Evolutionary conservation across 2,329 filamentous ascomycete species (phyloP).

Genomic region (Colletotrichum scovillei): DNA sequence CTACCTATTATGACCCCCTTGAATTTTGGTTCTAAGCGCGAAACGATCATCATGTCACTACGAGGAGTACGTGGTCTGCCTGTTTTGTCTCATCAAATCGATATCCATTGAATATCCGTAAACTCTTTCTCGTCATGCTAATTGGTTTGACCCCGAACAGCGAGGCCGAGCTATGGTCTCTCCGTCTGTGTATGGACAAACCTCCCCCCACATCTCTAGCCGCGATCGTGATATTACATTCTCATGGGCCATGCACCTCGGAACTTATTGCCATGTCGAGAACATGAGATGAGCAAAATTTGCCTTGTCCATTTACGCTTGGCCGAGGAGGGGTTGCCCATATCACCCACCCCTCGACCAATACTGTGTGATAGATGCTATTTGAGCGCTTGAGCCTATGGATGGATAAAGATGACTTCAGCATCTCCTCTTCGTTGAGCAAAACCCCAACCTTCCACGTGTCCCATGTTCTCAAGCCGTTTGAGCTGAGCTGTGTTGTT

Average conservation of each 20-base stretch:
- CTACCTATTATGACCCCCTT: neutral
- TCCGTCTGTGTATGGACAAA: no score
- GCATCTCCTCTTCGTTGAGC: neutral
- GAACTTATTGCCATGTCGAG: neutral
- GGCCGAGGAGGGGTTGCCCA: neutral
- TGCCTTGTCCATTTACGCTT: conserved; percentile 4
- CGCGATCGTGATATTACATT: no score
- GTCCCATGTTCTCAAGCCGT: neutral
- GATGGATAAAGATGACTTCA: neutral
- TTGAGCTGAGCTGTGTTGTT: neutral
- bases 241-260: no score
- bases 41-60: neutral
- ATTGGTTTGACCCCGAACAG: neutral
- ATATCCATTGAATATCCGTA: neutral
- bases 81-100: neutral
- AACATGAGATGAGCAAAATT: neutral
- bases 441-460: neutral
- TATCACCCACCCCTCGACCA: neutral
- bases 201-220: no score
- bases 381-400: conserved; percentile 4
- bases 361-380: conserved; percentile 22
- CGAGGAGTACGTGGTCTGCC: neutral
- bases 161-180: no score
- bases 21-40: neutral
- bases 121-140: neutral